Percentiles rank a stretch among this genome's conserved stretches.
Evolutionary conservation across 176 grass and related monocot genomes (phyloP).

Genomic region (Paspalum notatum): DNA sequence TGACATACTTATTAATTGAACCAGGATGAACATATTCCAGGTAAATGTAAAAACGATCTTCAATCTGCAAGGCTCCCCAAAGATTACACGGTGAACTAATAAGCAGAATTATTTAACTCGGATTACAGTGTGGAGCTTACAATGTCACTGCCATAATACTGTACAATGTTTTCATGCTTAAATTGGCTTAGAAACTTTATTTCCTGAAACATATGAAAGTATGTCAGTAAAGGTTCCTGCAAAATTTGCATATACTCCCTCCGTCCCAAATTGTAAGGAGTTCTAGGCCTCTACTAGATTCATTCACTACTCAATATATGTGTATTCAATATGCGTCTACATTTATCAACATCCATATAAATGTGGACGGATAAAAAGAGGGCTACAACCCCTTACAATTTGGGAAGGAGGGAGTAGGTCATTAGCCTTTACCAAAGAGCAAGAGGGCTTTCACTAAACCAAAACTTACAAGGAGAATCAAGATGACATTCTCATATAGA

Average conservation of each 20-base stretch:
- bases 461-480: slow-evolving; percentile 11
- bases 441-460: slow-evolving; percentile 19
- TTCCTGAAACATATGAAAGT: slow-evolving; percentile 76
- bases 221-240: slow-evolving; percentile 14
- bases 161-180: slow-evolving; percentile 92
- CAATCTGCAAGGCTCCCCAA: slow-evolving; percentile 48
- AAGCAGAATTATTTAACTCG: slow-evolving; percentile 3
- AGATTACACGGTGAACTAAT: slow-evolving; percentile 9
- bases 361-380: too few relatives aligned
- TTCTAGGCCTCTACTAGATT: too few relatives aligned
- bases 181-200: slow-evolving; percentile 94
- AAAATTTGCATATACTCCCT: slow-evolving; percentile 18
- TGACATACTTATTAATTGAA: slow-evolving; percentile 95
- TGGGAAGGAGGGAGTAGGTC: too few relatives aligned
- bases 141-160: slow-evolving; percentile 94
- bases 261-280: too few relatives aligned
- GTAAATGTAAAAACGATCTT: slow-evolving; percentile 95
- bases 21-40: slow-evolving; percentile 97
- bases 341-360: too few relatives aligned
- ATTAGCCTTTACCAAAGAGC: slow-evolving; percentile 10
- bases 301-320: too few relatives aligned
- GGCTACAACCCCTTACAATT: too few relatives aligned
- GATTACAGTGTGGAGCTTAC: slow-evolving; percentile 59
- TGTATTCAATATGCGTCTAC: too few relatives aligned
- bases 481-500: background rate